Base-by-base conservation (phyloP, 305 asterid species). In the Petunia hybrid region DNA sequence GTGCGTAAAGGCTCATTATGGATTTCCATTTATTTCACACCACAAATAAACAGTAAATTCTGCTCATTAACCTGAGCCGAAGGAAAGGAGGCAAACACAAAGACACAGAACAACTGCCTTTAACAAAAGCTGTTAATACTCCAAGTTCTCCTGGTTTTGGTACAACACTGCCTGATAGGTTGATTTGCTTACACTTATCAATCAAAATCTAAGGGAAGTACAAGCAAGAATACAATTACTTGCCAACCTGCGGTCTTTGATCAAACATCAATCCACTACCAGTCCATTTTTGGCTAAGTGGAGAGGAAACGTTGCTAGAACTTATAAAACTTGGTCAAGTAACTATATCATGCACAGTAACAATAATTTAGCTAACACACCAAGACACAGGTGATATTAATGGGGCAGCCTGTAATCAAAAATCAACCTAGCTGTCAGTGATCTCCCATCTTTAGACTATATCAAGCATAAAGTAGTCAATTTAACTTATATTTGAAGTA, bases 61-160 rank as follows among this genome's bases (percentile, higher is more conserved):
- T 0, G 16, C 16, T 43, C 76, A 22, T 43, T 43, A 43, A 45
- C 76, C 59, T 45, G 39, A 45, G 22, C 16, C 59, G 1, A 69
- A 22, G 59, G 76, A 69, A 45, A 69, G 59, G 40, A 68, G 57
- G 39, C 4, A 22, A 57, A 57, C 46, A 31, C 61, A 48, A 71
- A 46, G 43, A 71, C 77, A 31, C 42, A 22, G 31, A 22, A 31
- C 42, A 46, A 71, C 41, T 71, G 59, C 31, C 10, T 45, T 46
- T 12, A 31, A 38, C 77, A 57, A 71, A 71, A 2, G 31, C 77
- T 46, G 61, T 71, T 46, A 57, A 57, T 57, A 31, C 43, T 31
- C 6, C 22, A 71, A 71, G 61, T 71, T 71, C 61, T 70, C 61
- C 61, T 31, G 10, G 31, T 46, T 48, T 46, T 71, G 61, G 77